Evolutionary conservation across 192 early-diverging fungal genomes (phyloP), one percentile per base, ranked within the genome.

Genomic region (Linnemannia exigua): DNA sequence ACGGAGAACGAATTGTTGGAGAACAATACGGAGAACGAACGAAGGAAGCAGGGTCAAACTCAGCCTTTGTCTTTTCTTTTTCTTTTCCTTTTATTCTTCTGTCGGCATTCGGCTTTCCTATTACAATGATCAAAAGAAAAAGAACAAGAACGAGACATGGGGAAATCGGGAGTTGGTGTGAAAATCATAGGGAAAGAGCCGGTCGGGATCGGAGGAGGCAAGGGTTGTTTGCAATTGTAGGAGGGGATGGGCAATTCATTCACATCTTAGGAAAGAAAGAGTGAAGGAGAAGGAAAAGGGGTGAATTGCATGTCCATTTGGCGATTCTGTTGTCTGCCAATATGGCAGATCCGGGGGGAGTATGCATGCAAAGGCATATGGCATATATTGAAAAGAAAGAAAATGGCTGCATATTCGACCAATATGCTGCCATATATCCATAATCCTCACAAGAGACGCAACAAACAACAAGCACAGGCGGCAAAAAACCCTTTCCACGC

Each of bases 141-240:
- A 79, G 68, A 72, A 72, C 52, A 70, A 79, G 41, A 44, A 54
- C 25, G 28, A 63, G 36, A 69, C 16, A 38, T 19, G 38, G 12
- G 28, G 66, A 28, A 31, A 67, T 17, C 9, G 41, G 41, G 41
- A 44, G 41, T 44, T 3, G 41, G 9, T 44, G n/a, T 44, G 41
- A 44, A 44, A 44, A 9, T 44, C n/a, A n/a, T n/a, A n/a, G n/a
- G 41, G 3, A 9, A 44, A 44, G 41, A 44, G 41, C 41, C 3
- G 41, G 9, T 6, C 41, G 41, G 41, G 41, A 44, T 3, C 41
- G 9, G 9, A 44, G 41, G 41, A 44, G 3, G 41, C 41, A 44
- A n/a, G n/a, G n/a, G n/a, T n/a, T n/a, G n/a, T n/a, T n/a, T n/a
- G n/a, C n/a, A n/a, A n/a, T n/a, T n/a, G n/a, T n/a, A n/a, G n/a